Base-by-base conservation (phyloP, 1,139 yeast species). In the Yamadazyma atlantica region DNA sequence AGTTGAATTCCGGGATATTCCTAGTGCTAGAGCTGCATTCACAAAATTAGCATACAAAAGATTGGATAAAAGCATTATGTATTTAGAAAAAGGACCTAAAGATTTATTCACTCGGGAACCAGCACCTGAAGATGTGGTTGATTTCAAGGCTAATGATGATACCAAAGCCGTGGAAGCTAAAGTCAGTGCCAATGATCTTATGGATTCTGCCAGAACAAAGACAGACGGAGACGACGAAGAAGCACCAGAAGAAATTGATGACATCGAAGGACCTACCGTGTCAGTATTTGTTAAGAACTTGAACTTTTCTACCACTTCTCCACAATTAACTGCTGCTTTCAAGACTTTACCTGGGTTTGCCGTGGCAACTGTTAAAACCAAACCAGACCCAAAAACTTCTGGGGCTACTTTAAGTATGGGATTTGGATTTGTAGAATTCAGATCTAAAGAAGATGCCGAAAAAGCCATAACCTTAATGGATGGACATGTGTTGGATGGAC, bases 381-480 rank as follows among this genome's bases (percentile, higher is more conserved):
- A 90, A 57, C 90, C 97, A 2, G 95, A 92, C 62, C 80, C 95
- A 33, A 87, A 82, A 62, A 78, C 79, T 41, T 55, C 75, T 1
- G 84, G 83, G 7, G 73, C 76, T 41, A 66, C 73, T 13, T 73
- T 82, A 44, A 87, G 96, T 53, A 92, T 92, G 98, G 99, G 99
- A 24, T 92, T 89, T 56, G 99, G 99, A 1, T 92, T 92, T 63
- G 96, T 80, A 21, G 98, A 92, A 62, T 94, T 89, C 61, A 79
- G 69, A 50, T 77, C 90, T 4, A 78, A 78, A 48, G 87, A 81
- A 35, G 82, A 85, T 52, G 98, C 98, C 0, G 71, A 77, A 33
- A 72, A 76, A 13, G 97, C 96, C 4, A 78, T 88, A 37, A 59
- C 73, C 19, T 74, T 84, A 0, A 66, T 89, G 70, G 88, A 92